phyloP scores from a whole-genome alignment of 2,329 filamentous ascomycete genomes.

The Fusarium incarnatum region DNA sequence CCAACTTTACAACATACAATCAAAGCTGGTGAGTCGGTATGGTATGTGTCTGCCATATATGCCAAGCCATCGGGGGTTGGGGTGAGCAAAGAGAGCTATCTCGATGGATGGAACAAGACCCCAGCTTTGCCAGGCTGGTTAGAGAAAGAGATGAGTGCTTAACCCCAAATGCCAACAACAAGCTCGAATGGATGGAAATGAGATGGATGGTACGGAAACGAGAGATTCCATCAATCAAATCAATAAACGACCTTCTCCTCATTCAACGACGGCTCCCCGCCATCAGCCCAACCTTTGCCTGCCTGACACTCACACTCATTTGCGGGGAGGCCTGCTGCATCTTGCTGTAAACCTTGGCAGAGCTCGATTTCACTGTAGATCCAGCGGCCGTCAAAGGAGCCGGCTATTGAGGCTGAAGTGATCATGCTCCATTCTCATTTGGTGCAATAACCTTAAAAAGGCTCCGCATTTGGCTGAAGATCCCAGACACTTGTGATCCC shows the following conservation, averaged over 20 bases:
- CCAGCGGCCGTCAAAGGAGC: slow-evolving; percentile 22
- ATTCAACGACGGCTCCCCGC: slow-evolving; percentile 25
- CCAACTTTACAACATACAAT: slow-evolving; percentile 75
- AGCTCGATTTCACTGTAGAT: slow-evolving; percentile 22
- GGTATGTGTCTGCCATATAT: slow-evolving; percentile 79
- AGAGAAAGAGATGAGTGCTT: slow-evolving; percentile 59
- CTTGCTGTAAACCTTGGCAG: slow-evolving; percentile 31
- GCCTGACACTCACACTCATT: slow-evolving; percentile 6
- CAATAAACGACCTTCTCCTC: slow-evolving; percentile 29
- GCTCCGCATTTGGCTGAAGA: slow-evolving; percentile 21
- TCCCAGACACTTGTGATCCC: slow-evolving; percentile 20
- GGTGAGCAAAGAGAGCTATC: slow-evolving; percentile 64
- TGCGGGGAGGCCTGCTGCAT: slow-evolving; percentile 30
- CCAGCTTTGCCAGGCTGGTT: slow-evolving; percentile 72
- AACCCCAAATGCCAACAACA: slow-evolving; percentile 27
- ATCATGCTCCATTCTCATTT: slow-evolving; percentile 30
- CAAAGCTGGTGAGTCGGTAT: slow-evolving; percentile 66
- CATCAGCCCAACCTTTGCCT: slow-evolving; percentile 11
- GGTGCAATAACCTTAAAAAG: slow-evolving; percentile 30
- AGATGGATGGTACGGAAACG: slow-evolving; percentile 20
- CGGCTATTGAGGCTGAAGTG: slow-evolving; percentile 32
- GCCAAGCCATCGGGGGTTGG: slow-evolving; percentile 71
- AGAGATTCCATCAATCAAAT: slow-evolving; percentile 45
- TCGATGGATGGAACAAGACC: slow-evolving; percentile 69
- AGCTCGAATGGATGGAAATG: slow-evolving; percentile 29